Evolutionary conservation across 164 flowering plant genomes (phyloP).

Genomic region (Protea cynaroides): DNA sequence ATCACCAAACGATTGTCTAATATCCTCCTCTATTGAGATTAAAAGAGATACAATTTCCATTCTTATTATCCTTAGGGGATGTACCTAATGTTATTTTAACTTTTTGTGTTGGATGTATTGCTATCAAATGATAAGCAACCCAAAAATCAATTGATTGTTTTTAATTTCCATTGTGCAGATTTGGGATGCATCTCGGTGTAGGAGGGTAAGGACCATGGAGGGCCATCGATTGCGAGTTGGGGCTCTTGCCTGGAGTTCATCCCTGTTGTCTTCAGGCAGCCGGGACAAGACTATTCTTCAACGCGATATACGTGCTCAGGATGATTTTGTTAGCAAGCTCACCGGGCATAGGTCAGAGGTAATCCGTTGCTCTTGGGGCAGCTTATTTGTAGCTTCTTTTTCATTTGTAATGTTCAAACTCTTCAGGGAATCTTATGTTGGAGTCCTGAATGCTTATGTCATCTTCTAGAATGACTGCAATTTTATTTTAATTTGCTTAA

Average conservation of each 20-base stretch:
- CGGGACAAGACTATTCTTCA: constrained; percentile 89
- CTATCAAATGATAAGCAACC: not conserved
- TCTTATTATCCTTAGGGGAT: not conserved
- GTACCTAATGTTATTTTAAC: not conserved
- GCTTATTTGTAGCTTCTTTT: constrained; percentile 1
- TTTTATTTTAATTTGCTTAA: too few species aligned
- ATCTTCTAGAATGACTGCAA: too few species aligned
- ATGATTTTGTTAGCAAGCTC: constrained; percentile 78
- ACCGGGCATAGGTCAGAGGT: constrained; percentile 98
- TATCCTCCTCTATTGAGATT: too few species aligned
- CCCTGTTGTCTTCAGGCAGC: constrained; percentile 83
- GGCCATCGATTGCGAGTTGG: constrained; percentile 92
- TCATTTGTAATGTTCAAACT: not conserved
- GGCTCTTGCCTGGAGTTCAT: constrained; percentile 92
- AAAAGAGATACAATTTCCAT: too few species aligned
- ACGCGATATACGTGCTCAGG: constrained; percentile 82
- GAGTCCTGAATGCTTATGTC: too few species aligned
- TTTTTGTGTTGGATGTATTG: constrained; percentile 2
- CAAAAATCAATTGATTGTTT: constrained; percentile 1
- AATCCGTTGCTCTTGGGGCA: not conserved
- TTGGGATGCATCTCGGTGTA: constrained; percentile 96
- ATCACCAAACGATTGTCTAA: too few species aligned
- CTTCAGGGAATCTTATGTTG: not conserved
- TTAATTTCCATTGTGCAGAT: constrained; percentile 38
- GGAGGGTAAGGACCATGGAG: constrained; percentile 84